Percentiles rank a stretch among this genome's conserved stretches.
Conservation (phyloP, 192 early-diverging fungal genomes). For the Umbelopsis sp. region DNA sequence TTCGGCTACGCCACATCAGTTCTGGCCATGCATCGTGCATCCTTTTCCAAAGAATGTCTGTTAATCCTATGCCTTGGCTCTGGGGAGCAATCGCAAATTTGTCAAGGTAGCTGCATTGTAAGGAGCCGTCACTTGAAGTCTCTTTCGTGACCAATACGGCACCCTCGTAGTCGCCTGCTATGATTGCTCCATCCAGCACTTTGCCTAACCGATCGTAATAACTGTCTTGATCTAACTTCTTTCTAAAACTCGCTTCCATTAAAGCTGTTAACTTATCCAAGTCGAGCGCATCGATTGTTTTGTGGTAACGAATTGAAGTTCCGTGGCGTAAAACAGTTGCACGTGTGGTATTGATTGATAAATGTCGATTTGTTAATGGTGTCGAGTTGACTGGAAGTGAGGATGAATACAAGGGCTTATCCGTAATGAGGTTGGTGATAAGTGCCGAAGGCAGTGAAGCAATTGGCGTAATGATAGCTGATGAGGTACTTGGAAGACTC, state of each 20-base stretch:
- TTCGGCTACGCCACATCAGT: constrained; percentile 82
- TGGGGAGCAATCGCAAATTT: constrained; percentile 89
- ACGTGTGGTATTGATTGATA: constrained; percentile 39
- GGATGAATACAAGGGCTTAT: constrained; percentile 72
- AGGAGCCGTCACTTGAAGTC: constrained; percentile 15
- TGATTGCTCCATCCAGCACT: constrained; percentile 61
- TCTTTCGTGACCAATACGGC: constrained; percentile 85
- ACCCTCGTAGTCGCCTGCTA: constrained; percentile 92
- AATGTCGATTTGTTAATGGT: constrained; percentile 28
- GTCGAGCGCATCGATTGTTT: constrained; percentile 57
- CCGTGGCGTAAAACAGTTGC: constrained; percentile 85
- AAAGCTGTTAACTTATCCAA: constrained; percentile 52
- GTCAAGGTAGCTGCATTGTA: constrained; percentile 70
- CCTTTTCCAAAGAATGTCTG: constrained; percentile 92
- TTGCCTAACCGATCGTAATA: constrained; percentile 63
- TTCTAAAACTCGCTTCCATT: constrained; percentile 78
- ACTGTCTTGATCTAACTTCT: constrained; percentile 50
- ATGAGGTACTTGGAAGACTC: constrained; percentile 72
- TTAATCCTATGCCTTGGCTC: constrained; percentile 89
- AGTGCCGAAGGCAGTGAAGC: constrained; percentile 48
- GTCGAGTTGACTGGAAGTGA: constrained; percentile 41
- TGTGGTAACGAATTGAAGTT: constrained; percentile 61
- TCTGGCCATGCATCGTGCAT: constrained; percentile 70
- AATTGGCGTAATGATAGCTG: constrained; percentile 70
- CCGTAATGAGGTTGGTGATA: constrained; percentile 76